Percentiles rank a stretch among this genome's conserved stretches.
Evolutionary conservation across 2,329 filamentous ascomycete species (phyloP).

Genomic region (Colletotrichum sp.): DNA sequence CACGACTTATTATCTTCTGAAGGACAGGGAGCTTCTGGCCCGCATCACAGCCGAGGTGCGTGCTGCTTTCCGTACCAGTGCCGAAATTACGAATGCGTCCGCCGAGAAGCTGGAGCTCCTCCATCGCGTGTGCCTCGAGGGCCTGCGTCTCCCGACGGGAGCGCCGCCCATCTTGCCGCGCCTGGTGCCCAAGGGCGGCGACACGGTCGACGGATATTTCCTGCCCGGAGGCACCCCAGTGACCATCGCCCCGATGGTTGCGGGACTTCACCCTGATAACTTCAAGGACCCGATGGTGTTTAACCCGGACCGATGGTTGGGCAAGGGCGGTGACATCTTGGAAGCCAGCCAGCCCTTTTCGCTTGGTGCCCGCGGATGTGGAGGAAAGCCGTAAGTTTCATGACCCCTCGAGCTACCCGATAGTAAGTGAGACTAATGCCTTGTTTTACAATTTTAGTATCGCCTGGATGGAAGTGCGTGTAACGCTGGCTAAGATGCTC

Average conservation of each 20-base stretch:
- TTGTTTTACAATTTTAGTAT: background rate
- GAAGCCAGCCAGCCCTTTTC: background rate
- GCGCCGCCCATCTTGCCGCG: background rate
- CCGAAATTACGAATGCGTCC: background rate
- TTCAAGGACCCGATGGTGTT: background rate
- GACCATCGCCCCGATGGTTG: background rate
- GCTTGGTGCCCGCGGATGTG: background rate
- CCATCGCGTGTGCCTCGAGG: background rate
- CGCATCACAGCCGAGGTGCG: background rate
- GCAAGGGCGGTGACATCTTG: background rate
- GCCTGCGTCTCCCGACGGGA: background rate
- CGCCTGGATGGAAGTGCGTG: background rate
- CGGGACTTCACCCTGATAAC: background rate
- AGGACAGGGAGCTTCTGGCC: background rate
- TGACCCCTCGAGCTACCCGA: background rate
- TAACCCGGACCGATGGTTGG: background rate
- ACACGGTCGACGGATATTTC: background rate
- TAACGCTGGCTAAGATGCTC: background rate
- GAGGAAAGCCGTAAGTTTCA: background rate
- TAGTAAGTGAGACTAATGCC: background rate
- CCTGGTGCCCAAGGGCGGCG: background rate
- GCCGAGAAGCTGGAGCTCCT: background rate
- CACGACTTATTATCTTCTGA: background rate
- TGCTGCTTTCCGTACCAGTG: background rate
- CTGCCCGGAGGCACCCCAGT: background rate